These are phyloP conservation scores for Plasmodiophora brassicae DNA, from an alignment of 208 protist species.

Conservation along the genomic window DNA sequence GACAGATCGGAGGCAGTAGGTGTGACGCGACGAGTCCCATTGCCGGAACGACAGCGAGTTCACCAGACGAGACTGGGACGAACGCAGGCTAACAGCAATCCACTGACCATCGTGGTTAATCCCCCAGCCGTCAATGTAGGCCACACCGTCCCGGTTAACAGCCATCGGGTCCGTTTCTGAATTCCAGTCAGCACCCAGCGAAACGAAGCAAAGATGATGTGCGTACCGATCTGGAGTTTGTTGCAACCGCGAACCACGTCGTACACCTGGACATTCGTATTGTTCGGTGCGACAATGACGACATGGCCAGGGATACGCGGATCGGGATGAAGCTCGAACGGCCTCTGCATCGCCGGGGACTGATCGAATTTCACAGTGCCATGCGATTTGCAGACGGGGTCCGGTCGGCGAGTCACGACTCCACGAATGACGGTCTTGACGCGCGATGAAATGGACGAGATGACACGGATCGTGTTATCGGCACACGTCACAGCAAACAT, in stretches of 20 bases:
- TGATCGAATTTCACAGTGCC: not conserved
- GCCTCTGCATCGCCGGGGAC: not conserved
- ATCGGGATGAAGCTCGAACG: too few species aligned
- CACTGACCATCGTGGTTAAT: not conserved
- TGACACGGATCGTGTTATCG: constrained; percentile 10
- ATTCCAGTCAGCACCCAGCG: not conserved
- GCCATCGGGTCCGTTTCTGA: constrained; percentile 5
- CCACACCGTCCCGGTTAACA: not conserved
- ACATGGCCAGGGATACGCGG: not conserved
- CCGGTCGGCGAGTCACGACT: not conserved
- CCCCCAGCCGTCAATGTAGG: not conserved
- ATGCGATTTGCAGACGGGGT: not conserved
- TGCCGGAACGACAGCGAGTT: not conserved
- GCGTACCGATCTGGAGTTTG: not conserved
- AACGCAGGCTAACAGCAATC: not conserved
- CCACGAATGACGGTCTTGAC: not conserved
- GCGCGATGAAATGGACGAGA: not conserved
- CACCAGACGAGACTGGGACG: not conserved
- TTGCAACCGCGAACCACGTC: not conserved
- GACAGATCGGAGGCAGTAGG: not conserved
- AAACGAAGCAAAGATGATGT: not conserved
- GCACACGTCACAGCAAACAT: not conserved
- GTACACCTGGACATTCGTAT: not conserved
- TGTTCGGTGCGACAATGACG: not conserved
- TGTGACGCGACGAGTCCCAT: not conserved